These are phyloP conservation scores for Daldinia decipiens DNA, from an alignment of 495 filamentous ascomycete genomes.

Conservation along the genomic window DNA sequence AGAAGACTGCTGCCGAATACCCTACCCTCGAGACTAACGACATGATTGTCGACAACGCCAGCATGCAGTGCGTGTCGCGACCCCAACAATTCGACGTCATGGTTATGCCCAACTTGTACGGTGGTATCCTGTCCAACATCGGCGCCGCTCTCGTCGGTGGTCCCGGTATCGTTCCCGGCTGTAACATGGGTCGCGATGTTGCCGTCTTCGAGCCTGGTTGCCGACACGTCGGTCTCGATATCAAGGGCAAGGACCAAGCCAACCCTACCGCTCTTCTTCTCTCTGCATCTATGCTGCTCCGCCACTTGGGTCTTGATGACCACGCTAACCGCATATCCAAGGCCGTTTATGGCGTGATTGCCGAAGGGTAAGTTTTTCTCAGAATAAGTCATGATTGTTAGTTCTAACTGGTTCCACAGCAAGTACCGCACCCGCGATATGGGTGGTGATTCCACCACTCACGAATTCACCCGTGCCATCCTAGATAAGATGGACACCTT, in stretches of 20 bases:
- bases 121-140: slow-evolving; percentile 98
- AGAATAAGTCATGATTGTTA: not conserved
- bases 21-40: slow-evolving; percentile 93
- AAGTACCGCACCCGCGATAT: slow-evolving; percentile 90
- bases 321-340: slow-evolving; percentile 98
- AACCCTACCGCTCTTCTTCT: slow-evolving; percentile 97
- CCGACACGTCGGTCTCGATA: slow-evolving; percentile 97
- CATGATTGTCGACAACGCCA: slow-evolving; percentile 99
- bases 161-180: slow-evolving; percentile 95
- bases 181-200: slow-evolving; percentile 98
- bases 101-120: slow-evolving; percentile 99
- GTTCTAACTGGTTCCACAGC: slow-evolving; percentile 60
- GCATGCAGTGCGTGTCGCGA: slow-evolving; percentile 95
- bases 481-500: slow-evolving; percentile 86
- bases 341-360: slow-evolving; percentile 95
- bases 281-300: slow-evolving; percentile 93
- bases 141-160: slow-evolving; percentile 98
- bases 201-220: slow-evolving; percentile 99
- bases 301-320: slow-evolving; percentile 95
- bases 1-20: slow-evolving; percentile 90
- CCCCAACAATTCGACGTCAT: slow-evolving; percentile 99
- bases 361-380: slow-evolving; percentile 77
- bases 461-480: slow-evolving; percentile 94
- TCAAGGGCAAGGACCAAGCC: slow-evolving; percentile 98
- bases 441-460: slow-evolving; percentile 87